Evolutionary conservation across 2,329 filamentous ascomycete genomes (phyloP).

Genomic region (Fusarium sp.): DNA sequence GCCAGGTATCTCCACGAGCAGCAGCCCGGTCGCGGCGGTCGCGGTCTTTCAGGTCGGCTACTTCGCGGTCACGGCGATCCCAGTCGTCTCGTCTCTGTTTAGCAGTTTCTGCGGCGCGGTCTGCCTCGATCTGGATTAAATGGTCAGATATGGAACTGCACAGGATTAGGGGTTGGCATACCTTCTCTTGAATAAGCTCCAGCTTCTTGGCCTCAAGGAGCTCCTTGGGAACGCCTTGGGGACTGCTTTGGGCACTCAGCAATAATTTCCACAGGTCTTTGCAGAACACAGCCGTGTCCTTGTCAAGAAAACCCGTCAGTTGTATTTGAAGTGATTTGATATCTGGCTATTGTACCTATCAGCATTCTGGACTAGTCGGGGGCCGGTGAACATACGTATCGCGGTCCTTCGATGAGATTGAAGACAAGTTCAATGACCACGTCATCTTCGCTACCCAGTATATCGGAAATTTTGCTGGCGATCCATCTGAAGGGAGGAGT

Average conservation of each 20-base stretch:
- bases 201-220: constrained; percentile 95
- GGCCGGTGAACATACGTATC: constrained; percentile 71
- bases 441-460: constrained; percentile 93
- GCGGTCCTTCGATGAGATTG: constrained; percentile 76
- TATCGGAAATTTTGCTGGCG: constrained; percentile 84
- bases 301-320: constrained; percentile 93
- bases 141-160: constrained; percentile 8
- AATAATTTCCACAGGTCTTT: constrained; percentile 94
- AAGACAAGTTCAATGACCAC: constrained; percentile 90
- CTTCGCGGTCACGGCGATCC: constrained; percentile 76
- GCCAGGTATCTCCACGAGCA: constrained; percentile 65
- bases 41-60: constrained; percentile 74
- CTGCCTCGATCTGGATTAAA: constrained; percentile 77
- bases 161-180: constrained; percentile 51
- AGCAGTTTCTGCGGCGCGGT: constrained; percentile 81
- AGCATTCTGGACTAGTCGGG: constrained; percentile 39
- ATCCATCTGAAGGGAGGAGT: constrained; percentile 80
- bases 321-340: constrained; percentile 96
- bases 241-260: constrained; percentile 87
- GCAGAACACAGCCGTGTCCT: constrained; percentile 89
- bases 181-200: constrained; percentile 95
- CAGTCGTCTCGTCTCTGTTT: constrained; percentile 78
- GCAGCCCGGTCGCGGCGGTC: constrained; percentile 68
- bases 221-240: constrained; percentile 93
- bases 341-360: constrained; percentile 74